Base-by-base conservation (phyloP, 129 eudicot genomes). In the Sambucus nigra region DNA sequence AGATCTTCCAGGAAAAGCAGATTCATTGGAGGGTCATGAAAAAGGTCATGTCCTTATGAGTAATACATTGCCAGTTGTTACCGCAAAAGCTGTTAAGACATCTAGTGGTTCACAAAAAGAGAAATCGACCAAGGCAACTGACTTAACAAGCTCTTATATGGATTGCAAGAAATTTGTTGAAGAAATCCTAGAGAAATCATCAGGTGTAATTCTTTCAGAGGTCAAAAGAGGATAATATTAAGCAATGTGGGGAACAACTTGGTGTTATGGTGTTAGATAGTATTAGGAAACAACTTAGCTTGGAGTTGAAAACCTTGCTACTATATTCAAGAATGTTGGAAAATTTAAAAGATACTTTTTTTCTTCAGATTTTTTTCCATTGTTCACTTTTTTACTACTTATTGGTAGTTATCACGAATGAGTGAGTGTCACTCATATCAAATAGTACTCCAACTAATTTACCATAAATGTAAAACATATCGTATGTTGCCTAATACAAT, bases 81-180 rank as follows among this genome's bases (percentile, higher is more conserved):
- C 75, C 48, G 83, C 54, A 35, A 87, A 87, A 74, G 47, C 69
- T 65, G 73, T 64, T 23, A 80, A 76, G 76, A 52, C 73, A 53
- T 60, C 84, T 58, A 79, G 63, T 47, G 74, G 51, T 49, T 53
- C 73, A 20, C 60, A 52, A 33, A 87, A 83, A 71, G 86, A 72
- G 59, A 83, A 77, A 63, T 25, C 67, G 24, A 29, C 59, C 7
- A 67, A 25, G 26, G 17, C 60, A n/a, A 60, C 51, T 31, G 51
- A 55, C 17, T 51, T 56, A 44, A 63, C 88, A 31, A 33, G 26
- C 59, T 38, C 83, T 15, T 77, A 64, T 61, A 70, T 76, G 8
- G 87, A 83, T 65, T 64, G 91, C 15, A 83, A 83, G 64, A 77
- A 74, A 59, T 70, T 83, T 67, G 70, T 83, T 35, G 75, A 80